A percentile compares a stretch with the other conserved stretches of the same genome.
These are phyloP conservation scores for Dioscorea alata DNA, from an alignment of 106 monocot species.

Conservation along the genomic window DNA sequence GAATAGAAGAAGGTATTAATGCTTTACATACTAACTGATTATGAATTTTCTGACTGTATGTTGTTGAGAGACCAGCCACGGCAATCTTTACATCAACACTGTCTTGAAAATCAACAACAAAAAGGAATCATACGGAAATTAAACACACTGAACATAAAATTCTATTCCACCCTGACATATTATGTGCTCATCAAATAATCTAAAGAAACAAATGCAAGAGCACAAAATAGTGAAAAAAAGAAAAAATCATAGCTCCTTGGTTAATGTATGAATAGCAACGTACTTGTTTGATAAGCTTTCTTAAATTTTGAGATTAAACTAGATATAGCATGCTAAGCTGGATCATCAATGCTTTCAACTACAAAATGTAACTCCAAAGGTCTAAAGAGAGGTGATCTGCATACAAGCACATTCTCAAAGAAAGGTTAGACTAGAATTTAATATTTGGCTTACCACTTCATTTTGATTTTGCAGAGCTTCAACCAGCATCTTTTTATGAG, in stretches of 20 bases:
- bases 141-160: too few species aligned
- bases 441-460: too few species aligned
- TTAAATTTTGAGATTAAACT: conserved; percentile 64
- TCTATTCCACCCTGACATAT: too few species aligned
- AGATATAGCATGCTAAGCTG: conserved; percentile 76
- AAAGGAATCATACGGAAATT: not conserved
- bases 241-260: too few species aligned
- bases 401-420: conserved; percentile 1
- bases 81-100: conserved; percentile 77
- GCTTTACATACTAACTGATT: conserved; percentile 92
- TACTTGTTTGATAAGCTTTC: not conserved
- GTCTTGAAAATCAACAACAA: conserved; percentile 49
- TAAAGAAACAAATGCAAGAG: too few species aligned
- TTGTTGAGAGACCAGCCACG: conserved; percentile 78
- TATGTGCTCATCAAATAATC: too few species aligned
- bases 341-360: conserved; percentile 87
- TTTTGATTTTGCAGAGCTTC: too few species aligned
- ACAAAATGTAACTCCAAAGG: conserved; percentile 92
- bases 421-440: too few species aligned
- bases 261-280: too few species aligned
- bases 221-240: too few species aligned
- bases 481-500: too few species aligned
- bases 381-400: conserved; percentile 99
- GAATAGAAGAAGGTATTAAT: not conserved
- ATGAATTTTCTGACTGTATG: conserved; percentile 99